Conservation (phyloP, 768 basidiomycete genomes). For the Hygrocybe punicea region DNA sequence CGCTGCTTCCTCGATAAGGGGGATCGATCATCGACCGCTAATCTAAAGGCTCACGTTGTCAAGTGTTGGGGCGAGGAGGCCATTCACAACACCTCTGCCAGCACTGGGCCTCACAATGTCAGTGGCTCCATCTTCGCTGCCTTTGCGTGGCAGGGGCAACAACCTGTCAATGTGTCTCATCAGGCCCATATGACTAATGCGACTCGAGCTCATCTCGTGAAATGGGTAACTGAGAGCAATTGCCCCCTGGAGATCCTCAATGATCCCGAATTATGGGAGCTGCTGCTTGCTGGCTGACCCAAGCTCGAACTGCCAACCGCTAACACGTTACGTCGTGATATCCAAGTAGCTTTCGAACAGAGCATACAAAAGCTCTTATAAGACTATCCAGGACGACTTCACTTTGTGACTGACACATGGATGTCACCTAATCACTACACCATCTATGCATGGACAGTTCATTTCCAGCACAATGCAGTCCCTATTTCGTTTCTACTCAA, state of each 20-base stretch:
- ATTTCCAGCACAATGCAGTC: too few species aligned
- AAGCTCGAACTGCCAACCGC: slow-evolving; percentile 34
- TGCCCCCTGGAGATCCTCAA: not conserved
- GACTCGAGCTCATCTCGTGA: not conserved
- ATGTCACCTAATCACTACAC: too few species aligned
- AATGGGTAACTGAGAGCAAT: not conserved
- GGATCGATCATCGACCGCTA: not conserved
- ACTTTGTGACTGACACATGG: too few species aligned
- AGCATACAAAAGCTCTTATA: slow-evolving; percentile 28
- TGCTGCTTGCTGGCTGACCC: slow-evolving; percentile 23
- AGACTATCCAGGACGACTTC: slow-evolving; percentile 28
- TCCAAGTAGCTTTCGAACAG: slow-evolving; percentile 27
- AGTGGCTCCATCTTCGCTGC: not conserved
- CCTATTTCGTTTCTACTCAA: slow-evolving; percentile 32
- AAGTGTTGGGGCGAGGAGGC: not conserved
- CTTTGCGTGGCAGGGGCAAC: not conserved
- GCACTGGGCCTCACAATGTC: not conserved
- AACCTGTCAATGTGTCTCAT: too few species aligned
- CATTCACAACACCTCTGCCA: not conserved
- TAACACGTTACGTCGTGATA: slow-evolving; percentile 31
- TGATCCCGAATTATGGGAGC: not conserved
- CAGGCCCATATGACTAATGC: not conserved
- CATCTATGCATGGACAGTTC: too few species aligned
- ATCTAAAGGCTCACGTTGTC: not conserved
- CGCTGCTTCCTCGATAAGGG: not conserved